phyloP scores from a whole-genome alignment of 306 rosid species.

The Cucurbita ficifolia region DNA sequence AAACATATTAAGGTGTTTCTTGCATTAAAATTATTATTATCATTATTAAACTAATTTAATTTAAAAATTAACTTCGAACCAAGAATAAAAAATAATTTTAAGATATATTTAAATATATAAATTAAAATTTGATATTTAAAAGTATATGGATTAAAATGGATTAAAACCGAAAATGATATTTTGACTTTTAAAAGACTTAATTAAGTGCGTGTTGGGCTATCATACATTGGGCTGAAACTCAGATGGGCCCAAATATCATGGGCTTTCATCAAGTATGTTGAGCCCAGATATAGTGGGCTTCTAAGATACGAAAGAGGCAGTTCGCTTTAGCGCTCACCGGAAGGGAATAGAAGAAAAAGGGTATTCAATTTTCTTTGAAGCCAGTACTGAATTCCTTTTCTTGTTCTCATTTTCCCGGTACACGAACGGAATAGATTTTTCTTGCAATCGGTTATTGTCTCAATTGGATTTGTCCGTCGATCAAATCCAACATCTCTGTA shows the following conservation, averaged over 20 bases:
- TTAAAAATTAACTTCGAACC: too few relatives aligned
- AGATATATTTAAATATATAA: too few relatives aligned
- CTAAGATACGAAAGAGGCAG: neutral
- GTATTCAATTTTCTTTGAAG: neutral
- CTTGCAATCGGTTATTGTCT: neutral
- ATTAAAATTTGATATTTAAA: too few relatives aligned
- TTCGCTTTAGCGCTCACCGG: neutral
- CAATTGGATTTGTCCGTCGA: neutral
- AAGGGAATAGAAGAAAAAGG: neutral
- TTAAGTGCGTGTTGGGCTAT: neutral
- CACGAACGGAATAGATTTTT: neutral
- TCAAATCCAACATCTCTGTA: neutral
- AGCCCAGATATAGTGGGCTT: neutral
- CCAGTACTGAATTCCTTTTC: neutral
- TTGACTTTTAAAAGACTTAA: neutral
- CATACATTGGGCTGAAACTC: neutral
- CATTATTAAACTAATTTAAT: too few relatives aligned
- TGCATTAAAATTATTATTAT: too few relatives aligned
- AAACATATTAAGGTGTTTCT: too few relatives aligned
- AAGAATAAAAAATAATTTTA: too few relatives aligned
- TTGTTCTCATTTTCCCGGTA: neutral
- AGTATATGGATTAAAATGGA: too few relatives aligned
- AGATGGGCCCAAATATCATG: neutral
- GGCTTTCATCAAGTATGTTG: neutral
- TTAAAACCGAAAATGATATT: too few relatives aligned